Conservation (phyloP, 2,329 filamentous ascomycete genomes). For the Epicoccum nigrum region DNA sequence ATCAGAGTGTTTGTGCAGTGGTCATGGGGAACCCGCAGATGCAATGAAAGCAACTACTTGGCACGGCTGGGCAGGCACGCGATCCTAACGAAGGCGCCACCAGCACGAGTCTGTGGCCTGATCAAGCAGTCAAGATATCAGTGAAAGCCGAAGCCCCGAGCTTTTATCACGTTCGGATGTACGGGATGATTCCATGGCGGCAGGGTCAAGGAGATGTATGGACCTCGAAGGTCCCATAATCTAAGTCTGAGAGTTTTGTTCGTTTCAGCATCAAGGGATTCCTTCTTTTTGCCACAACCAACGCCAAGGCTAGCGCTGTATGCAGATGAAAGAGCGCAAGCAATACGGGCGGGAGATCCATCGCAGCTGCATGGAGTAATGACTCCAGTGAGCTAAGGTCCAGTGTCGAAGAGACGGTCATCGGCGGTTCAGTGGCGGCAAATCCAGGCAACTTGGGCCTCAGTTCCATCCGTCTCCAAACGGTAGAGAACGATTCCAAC, state of each 20-base stretch:
- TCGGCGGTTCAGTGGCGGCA: conserved; percentile 12
- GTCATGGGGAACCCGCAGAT: neutral
- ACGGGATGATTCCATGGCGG: neutral
- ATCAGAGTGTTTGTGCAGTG: neutral
- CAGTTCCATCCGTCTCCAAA: conserved; percentile 6
- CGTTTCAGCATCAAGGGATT: neutral
- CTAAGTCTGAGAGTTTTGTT: neutral
- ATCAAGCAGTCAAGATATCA: conserved; percentile 9
- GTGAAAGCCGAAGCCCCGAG: conserved; percentile 1
- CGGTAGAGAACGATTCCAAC: conserved; percentile 5
- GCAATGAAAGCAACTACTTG: conserved; percentile 1
- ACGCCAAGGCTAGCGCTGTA: conserved; percentile 8
- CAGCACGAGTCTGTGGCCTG: conserved; percentile 9
- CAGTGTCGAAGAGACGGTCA: conserved; percentile 8
- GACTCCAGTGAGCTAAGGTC: neutral
- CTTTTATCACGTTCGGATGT: neutral
- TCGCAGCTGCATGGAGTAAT: conserved; percentile 1
- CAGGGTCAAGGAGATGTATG: conserved; percentile 1
- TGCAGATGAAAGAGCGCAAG: neutral
- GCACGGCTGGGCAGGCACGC: conserved; percentile 8
- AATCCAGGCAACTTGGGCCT: conserved; percentile 7
- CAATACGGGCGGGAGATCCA: conserved; percentile 8
- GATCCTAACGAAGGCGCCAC: conserved; percentile 1
- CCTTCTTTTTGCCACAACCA: conserved; percentile 4
- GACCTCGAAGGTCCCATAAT: conserved; percentile 3